These are phyloP conservation scores for Xylaria grammica DNA, from an alignment of 495 filamentous ascomycete species.

Conservation along the genomic window DNA sequence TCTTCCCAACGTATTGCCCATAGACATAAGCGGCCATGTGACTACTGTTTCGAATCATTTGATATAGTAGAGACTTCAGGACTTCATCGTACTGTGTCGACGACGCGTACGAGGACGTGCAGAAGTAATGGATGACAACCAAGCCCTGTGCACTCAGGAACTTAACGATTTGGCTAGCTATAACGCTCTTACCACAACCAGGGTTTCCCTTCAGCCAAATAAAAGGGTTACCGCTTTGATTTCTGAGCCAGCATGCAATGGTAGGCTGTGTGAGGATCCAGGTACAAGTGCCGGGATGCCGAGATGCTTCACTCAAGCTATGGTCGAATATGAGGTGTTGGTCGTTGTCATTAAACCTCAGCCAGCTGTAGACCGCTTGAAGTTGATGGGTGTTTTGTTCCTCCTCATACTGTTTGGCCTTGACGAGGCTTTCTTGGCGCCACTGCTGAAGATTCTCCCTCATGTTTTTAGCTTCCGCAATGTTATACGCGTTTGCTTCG, in stretches of 20 bases:
- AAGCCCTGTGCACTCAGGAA: constrained; percentile 27
- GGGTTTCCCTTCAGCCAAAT: constrained; percentile 37
- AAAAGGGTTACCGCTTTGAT: constrained; percentile 20
- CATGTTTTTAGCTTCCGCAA: constrained; percentile 29
- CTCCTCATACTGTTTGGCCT: constrained; percentile 25
- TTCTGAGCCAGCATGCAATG: constrained; percentile 33
- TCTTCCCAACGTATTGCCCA: constrained; percentile 28
- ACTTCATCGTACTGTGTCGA: constrained; percentile 40
- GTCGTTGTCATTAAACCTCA: constrained; percentile 37
- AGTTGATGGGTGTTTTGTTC: constrained; percentile 31
- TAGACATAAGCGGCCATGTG: constrained; percentile 37
- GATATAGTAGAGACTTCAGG: constrained; percentile 36
- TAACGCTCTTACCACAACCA: constrained; percentile 41
- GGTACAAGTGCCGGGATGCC: constrained; percentile 32
- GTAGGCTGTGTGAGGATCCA: constrained; percentile 36
- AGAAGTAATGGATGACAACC: constrained; percentile 36
- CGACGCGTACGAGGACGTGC: constrained; percentile 34
- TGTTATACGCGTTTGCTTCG: constrained; percentile 36
- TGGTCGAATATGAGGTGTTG: constrained; percentile 34
- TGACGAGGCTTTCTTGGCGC: constrained; percentile 30
- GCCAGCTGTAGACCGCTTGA: constrained; percentile 32
- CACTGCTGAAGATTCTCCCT: constrained; percentile 24
- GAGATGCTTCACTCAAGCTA: constrained; percentile 21
- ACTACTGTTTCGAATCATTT: constrained; percentile 27
- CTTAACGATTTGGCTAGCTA: constrained; percentile 28